These are phyloP conservation scores for Apiotrichum montevideense DNA, from an alignment of 1,284 basidiomycete genomes.

Conservation along the genomic window DNA sequence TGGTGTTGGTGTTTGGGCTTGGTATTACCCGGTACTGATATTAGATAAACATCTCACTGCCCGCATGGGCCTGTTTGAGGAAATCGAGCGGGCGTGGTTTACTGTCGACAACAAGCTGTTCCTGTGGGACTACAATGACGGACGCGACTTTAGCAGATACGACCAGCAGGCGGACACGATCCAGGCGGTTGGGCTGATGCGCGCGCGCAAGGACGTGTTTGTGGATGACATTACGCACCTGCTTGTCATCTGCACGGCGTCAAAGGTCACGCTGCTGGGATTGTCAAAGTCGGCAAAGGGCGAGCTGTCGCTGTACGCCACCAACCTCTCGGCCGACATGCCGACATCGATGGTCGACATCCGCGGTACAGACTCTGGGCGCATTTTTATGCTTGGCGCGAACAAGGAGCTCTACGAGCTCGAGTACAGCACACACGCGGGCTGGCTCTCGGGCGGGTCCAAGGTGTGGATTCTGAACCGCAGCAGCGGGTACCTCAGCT, in stretches of 20 bases:
- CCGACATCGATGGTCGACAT: slow-evolving; percentile 75
- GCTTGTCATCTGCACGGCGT: slow-evolving; percentile 82
- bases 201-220: slow-evolving; percentile 66
- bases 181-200: slow-evolving; percentile 74
- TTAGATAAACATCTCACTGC: slow-evolving; percentile 35
- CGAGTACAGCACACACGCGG: slow-evolving; percentile 82
- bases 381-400: slow-evolving; percentile 83
- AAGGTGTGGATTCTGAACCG: slow-evolving; percentile 49
- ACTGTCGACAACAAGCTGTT: slow-evolving; percentile 91
- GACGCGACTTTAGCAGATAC: slow-evolving; percentile 57
- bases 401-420: slow-evolving; percentile 91
- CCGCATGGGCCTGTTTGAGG: slow-evolving; percentile 82
- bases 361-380: slow-evolving; percentile 68
- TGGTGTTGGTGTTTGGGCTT: too few relatives aligned
- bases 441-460: slow-evolving; percentile 63
- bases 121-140: slow-evolving; percentile 93
- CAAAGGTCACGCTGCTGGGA: slow-evolving; percentile 78
- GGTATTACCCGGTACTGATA: not conserved
- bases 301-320: slow-evolving; percentile 83
- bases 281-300: slow-evolving; percentile 55
- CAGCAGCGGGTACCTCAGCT: slow-evolving; percentile 28
- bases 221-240: slow-evolving; percentile 86
- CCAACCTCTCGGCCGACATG: slow-evolving; percentile 70
- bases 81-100: slow-evolving; percentile 93
- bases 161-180: slow-evolving; percentile 89